Evolutionary conservation across 2,329 filamentous ascomycete genomes (phyloP).

Genomic region (Esteya vermicola): DNA sequence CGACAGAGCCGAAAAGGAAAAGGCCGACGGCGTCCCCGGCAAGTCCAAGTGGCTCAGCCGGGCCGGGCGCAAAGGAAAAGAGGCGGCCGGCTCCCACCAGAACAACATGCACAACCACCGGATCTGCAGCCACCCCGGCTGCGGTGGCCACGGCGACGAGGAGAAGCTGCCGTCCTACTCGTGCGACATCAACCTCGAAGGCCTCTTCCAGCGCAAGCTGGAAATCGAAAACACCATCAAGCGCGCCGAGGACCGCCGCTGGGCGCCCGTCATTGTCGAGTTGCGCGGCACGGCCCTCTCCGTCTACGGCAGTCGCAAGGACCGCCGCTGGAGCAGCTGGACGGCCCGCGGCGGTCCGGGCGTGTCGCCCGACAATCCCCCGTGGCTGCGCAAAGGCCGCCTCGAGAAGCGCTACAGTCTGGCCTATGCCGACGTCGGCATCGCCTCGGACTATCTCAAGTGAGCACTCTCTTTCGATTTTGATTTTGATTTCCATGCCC

Average conservation of each 20-base stretch:
- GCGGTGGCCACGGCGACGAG: too few species aligned
- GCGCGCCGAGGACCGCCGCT: slow-evolving; percentile 46
- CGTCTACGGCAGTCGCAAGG: slow-evolving; percentile 48
- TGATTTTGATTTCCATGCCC: neutral
- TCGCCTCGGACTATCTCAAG: slow-evolving; percentile 61
- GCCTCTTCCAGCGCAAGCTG: slow-evolving; percentile 47
- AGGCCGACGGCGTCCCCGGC: too few species aligned
- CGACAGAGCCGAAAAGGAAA: neutral
- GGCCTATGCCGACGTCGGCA: slow-evolving; percentile 60
- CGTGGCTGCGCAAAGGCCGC: slow-evolving; percentile 36
- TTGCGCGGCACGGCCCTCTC: slow-evolving; percentile 55
- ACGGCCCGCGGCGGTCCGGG: slow-evolving; percentile 31
- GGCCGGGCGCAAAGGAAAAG: slow-evolving; percentile 4
- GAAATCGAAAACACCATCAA: slow-evolving; percentile 53
- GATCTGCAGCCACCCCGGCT: too few species aligned
- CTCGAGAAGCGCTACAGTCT: slow-evolving; percentile 56
- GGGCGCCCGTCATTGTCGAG: slow-evolving; percentile 47
- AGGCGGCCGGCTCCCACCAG: too few species aligned
- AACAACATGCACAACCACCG: too few species aligned
- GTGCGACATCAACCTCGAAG: slow-evolving; percentile 39
- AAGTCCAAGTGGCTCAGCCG: too few species aligned
- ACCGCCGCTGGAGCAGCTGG: slow-evolving; percentile 31
- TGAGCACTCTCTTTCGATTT: slow-evolving; percentile 21
- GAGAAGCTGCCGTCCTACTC: slow-evolving; percentile 39
- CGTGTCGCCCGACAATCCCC: slow-evolving; percentile 33